Conservation (phyloP, 148 eudicot species). For the Rhododendron ferrugineum region DNA sequence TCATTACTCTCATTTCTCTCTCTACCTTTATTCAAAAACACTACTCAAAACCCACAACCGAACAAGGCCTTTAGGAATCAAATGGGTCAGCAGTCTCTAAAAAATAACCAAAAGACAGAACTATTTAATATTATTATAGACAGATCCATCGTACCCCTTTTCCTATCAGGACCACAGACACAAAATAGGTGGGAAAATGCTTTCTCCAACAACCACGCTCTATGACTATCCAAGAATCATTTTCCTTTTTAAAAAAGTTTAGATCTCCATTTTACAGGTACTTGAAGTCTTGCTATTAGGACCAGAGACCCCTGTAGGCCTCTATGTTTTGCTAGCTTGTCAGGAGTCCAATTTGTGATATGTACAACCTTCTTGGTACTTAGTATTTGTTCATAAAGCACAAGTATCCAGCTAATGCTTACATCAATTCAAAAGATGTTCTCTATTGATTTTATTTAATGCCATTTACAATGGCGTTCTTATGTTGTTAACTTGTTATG, state of each 20-base stretch:
- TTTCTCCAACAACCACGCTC: neutral
- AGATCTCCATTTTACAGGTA: neutral
- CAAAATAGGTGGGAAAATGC: neutral
- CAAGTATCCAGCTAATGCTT: neutral
- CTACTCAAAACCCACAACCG: too few species aligned
- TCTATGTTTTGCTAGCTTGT: neutral
- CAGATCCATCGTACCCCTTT: too few species aligned
- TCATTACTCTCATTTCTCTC: too few species aligned
- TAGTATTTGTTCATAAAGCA: neutral
- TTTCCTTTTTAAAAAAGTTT: neutral
- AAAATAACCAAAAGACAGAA: too few species aligned
- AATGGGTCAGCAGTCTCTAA: too few species aligned
- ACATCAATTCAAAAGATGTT: neutral
- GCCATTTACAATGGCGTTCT: neutral
- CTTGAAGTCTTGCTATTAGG: neutral
- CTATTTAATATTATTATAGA: too few species aligned
- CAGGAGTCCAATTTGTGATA: neutral
- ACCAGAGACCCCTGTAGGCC: neutral
- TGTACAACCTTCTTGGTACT: neutral
- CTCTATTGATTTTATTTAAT: neutral
- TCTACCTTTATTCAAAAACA: too few species aligned
- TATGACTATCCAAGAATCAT: neutral
- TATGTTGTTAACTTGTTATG: neutral
- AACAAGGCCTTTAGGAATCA: too few species aligned
- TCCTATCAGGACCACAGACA: neutral